Conservation (phyloP, 1,139 yeast species). For the Pneumocystis jirovecii region DNA sequence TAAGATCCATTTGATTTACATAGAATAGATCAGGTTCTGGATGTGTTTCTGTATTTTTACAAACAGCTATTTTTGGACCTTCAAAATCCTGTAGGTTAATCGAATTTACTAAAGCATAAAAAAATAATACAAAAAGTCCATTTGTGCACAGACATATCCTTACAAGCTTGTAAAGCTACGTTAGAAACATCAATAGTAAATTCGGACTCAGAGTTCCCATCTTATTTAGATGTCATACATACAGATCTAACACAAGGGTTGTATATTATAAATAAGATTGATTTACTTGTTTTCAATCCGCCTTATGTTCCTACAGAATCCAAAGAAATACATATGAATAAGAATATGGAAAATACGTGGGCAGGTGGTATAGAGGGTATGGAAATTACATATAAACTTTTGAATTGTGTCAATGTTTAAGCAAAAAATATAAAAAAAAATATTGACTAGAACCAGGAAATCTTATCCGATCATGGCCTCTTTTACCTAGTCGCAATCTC, state of each 20-base stretch:
- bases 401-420: background rate
- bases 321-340: constrained; percentile 4
- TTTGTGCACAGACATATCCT: constrained; percentile 10
- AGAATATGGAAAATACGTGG: constrained; percentile 10
- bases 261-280: constrained; percentile 3
- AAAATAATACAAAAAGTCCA: constrained; percentile 7
- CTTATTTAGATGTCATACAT: constrained; percentile 5
- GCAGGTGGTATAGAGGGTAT: constrained; percentile 13
- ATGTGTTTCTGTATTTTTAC: constrained; percentile 11
- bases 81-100: background rate
- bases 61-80: constrained; percentile 3
- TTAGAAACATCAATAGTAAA: constrained; percentile 4
- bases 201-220: background rate
- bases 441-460: background rate
- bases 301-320: constrained; percentile 13
- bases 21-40: constrained; percentile 12
- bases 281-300: constrained; percentile 12
- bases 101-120: background rate
- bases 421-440: background rate
- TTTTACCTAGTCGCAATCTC: constrained; percentile 13
- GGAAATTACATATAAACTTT: constrained; percentile 6
- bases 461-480: constrained; percentile 8
- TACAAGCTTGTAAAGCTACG: constrained; percentile 9
- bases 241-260: constrained; percentile 7
- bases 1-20: background rate